Evolutionary conservation across 1,284 basidiomycete species (phyloP), one percentile per base, ranked within the genome.

Genomic region (Athelia sp.): DNA sequence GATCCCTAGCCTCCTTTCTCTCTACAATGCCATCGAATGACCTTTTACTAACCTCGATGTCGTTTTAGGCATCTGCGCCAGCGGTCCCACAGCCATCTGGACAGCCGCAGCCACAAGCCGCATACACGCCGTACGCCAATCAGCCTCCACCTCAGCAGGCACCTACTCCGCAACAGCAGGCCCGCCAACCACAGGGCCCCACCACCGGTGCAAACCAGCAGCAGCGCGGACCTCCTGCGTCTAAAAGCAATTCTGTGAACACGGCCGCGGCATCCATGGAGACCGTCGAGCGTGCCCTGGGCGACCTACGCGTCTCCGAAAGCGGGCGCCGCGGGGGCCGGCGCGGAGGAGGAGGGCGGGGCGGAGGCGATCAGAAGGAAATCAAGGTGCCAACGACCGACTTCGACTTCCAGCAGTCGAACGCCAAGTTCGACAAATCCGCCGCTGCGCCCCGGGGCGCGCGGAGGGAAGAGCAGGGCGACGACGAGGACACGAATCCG

Each of bases 251-350:
- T 54, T 70, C 83, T 18, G 76, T 90, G 14, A 81, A 81, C 55
- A 83, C 81, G 9, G 87, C 87, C 2, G 79, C 84, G 0, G 84
- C 82, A 0, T 88, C 87, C 2, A 70, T 90, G 49, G 84, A 90
- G 65, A 86, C 79, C 26, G 85, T 90, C 44, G 87, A 89, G 58
- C 84, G 85, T 48, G 87, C 87, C 1, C 69, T 90, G n/a, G 83
- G 82, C 36, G 87, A 90, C 58, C 65, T 90, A 47, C 82, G 84
- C 46, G 78, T 81, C 4, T 68, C 76, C 26, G 71, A 69, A 46
- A 70, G 52, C 15, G 54, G 50, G 55, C 36, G 62, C 45, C 26
- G 57, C 54, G 38, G 55, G 53, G 43, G 36, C 15, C 36, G n/a
- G 6, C 6, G 26, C 26, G 63, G 69, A 17, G 66, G 74, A 42